A percentile compares a stretch with the other conserved stretches of the same genome.
These are phyloP conservation scores for Starmera stellimalicola DNA, from an alignment of 1,139 yeast genomes.

Conservation along the genomic window DNA sequence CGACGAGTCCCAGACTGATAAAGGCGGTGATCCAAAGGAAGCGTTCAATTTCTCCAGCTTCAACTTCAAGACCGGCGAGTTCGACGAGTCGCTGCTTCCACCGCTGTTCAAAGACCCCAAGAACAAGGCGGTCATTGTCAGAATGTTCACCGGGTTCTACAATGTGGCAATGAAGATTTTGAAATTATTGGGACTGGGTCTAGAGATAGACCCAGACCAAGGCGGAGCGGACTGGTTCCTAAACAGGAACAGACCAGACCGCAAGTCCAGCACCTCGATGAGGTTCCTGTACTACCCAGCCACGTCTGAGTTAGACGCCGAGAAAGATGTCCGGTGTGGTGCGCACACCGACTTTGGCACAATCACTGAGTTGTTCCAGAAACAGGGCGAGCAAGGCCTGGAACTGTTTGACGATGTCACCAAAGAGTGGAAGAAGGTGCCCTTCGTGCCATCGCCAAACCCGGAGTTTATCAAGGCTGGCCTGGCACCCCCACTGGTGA, in stretches of 20 bases:
- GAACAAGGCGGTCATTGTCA: conserved; percentile 26
- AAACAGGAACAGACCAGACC: conserved; percentile 40
- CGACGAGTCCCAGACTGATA: conserved; percentile 36
- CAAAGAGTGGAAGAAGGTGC: conserved; percentile 54
- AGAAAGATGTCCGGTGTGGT: conserved; percentile 63
- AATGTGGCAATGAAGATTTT: conserved; percentile 26
- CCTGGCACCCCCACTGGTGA: conserved; percentile 57
- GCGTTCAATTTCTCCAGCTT: conserved; percentile 24
- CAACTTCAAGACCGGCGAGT: conserved; percentile 21
- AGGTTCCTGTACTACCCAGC: conserved; percentile 67
- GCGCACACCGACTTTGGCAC: conserved; percentile 84
- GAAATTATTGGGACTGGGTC: conserved; percentile 47
- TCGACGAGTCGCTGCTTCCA: conserved; percentile 31
- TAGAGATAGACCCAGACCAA: conserved; percentile 39
- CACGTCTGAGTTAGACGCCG: conserved; percentile 39
- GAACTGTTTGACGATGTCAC: conserved; percentile 44
- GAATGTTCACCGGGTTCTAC: conserved; percentile 31
- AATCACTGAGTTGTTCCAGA: conserved; percentile 61
- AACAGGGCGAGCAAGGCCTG: conserved; percentile 62
- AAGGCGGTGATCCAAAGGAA: conserved; percentile 32
- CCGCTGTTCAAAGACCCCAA: conserved; percentile 29
- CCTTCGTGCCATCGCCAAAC: conserved; percentile 32
- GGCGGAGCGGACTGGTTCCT: conserved; percentile 53
- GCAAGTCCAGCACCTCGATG: conserved; percentile 50
- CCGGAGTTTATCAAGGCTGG: conserved; percentile 23